Evolutionary conservation across 352 stramenopile genomes (phyloP).

Genomic region (Phytophthora kernoviae): DNA sequence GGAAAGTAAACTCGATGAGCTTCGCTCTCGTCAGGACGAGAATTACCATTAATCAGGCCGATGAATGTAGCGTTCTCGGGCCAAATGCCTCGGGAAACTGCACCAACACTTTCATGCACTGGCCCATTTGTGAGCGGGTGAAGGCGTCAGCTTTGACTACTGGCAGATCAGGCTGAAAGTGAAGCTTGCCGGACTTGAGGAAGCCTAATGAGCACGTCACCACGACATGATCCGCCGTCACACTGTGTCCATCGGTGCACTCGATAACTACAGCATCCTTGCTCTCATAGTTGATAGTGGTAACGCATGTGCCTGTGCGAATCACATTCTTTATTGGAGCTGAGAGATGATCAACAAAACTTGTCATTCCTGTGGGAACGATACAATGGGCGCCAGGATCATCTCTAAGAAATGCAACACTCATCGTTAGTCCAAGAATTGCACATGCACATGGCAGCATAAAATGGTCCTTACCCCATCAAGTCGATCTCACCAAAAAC

Average conservation of each 20-base stretch:
- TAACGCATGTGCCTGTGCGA: constrained; percentile 19
- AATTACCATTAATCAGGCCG: constrained; percentile 27
- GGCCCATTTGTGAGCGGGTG: constrained; percentile 52
- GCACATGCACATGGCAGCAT: background rate
- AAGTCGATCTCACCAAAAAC: constrained; percentile 58
- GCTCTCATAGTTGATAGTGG: constrained; percentile 31
- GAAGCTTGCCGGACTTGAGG: constrained; percentile 43
- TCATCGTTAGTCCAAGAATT: background rate
- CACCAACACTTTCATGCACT: constrained; percentile 78
- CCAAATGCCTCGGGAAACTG: constrained; percentile 70
- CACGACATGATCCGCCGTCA: constrained; percentile 47
- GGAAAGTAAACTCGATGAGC: constrained; percentile 44
- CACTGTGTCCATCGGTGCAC: constrained; percentile 20
- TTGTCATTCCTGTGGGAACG: constrained; percentile 46
- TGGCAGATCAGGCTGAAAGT: constrained; percentile 51
- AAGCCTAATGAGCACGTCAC: constrained; percentile 59
- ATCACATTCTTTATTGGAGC: constrained; percentile 30
- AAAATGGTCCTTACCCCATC: constrained; percentile 29
- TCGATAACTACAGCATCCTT: constrained; percentile 33
- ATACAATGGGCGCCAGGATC: constrained; percentile 54
- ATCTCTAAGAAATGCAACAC: constrained; percentile 32
- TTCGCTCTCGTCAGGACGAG: constrained; percentile 2
- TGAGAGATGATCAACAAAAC: constrained; percentile 40
- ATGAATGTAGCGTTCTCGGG: constrained; percentile 45
- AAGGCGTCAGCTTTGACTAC: constrained; percentile 45